These are phyloP conservation scores for Penicillium coffeae DNA, from an alignment of 495 filamentous ascomycete genomes.

Conservation along the genomic window DNA sequence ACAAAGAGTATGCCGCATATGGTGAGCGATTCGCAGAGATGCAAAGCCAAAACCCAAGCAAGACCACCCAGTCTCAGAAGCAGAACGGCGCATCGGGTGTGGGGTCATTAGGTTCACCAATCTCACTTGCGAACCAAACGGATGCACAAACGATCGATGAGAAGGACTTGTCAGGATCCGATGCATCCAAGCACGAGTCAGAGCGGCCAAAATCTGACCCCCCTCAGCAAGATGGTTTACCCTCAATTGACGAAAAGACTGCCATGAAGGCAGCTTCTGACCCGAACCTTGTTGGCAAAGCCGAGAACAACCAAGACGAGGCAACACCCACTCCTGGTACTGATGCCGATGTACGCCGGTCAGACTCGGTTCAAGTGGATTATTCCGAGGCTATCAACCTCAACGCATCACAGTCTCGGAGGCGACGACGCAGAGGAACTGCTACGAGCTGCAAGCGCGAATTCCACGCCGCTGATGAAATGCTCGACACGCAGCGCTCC, in stretches of 20 bases:
- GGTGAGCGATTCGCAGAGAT: constrained; percentile 72
- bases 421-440: constrained; percentile 65
- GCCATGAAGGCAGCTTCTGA: constrained; percentile 29
- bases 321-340: constrained; percentile 23
- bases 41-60: constrained; percentile 49
- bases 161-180: constrained; percentile 6
- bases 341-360: constrained; percentile 31
- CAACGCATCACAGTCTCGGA: constrained; percentile 41
- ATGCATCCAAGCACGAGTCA: constrained; percentile 5
- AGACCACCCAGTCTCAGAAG: constrained; percentile 32
- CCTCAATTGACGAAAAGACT: constrained; percentile 43
- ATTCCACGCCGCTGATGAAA: constrained; percentile 66
- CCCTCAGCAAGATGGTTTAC: constrained; percentile 25
- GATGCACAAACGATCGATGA: constrained; percentile 28
- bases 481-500: constrained; percentile 67
- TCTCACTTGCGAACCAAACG: constrained; percentile 11
- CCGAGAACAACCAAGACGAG: constrained; percentile 18
- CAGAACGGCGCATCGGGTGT: constrained; percentile 43
- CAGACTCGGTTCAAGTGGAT: constrained; percentile 36
- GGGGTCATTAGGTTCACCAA: constrained; percentile 22
- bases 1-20: constrained; percentile 82
- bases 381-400: constrained; percentile 49
- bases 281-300: constrained; percentile 12
- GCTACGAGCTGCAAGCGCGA: constrained; percentile 72
- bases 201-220: constrained; percentile 23